These are phyloP conservation scores for Xylaria sp. DNA, from an alignment of 2,329 filamentous ascomycete genomes.

Conservation along the genomic window DNA sequence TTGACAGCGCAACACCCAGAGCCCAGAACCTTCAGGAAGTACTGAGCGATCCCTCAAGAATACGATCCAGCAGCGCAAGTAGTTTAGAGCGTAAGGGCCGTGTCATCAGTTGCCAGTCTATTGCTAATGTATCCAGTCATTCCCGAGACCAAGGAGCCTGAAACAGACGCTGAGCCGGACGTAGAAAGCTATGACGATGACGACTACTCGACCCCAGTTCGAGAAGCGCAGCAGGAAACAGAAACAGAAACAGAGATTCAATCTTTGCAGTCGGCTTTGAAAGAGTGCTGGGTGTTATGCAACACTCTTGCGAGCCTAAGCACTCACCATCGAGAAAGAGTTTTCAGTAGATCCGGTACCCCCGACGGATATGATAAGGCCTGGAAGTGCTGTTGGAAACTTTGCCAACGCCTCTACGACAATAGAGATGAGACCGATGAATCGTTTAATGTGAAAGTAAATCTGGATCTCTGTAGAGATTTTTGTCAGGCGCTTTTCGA, in stretches of 20 bases:
- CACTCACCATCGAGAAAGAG: constrained; percentile 81
- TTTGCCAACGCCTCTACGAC: constrained; percentile 90
- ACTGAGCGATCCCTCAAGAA: constrained; percentile 61
- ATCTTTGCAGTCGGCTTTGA: constrained; percentile 78
- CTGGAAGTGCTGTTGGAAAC: constrained; percentile 93
- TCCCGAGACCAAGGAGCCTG: constrained; percentile 58
- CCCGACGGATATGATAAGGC: constrained; percentile 85
- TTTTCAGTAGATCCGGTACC: constrained; percentile 78
- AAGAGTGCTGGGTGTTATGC: constrained; percentile 93
- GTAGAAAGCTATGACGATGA: constrained; percentile 65
- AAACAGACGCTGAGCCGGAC: constrained; percentile 63
- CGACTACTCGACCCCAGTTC: constrained; percentile 55
- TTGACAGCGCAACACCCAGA: constrained; percentile 78
- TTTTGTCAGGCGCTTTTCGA: constrained; percentile 95
- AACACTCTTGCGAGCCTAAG: constrained; percentile 89
- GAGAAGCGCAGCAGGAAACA: constrained; percentile 56
- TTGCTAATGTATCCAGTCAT: constrained; percentile 59
- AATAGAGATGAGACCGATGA: constrained; percentile 77
- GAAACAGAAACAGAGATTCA: constrained; percentile 68
- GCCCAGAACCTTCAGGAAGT: constrained; percentile 85
- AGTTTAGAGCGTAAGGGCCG: constrained; percentile 78
- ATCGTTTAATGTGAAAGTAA: constrained; percentile 74
- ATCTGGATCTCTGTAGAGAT: constrained; percentile 86
- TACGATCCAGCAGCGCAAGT: constrained; percentile 74
- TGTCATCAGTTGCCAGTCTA: background rate